Base-by-base conservation (phyloP, 768 basidiomycete genomes). In the Amanita pallidorosea region DNA sequence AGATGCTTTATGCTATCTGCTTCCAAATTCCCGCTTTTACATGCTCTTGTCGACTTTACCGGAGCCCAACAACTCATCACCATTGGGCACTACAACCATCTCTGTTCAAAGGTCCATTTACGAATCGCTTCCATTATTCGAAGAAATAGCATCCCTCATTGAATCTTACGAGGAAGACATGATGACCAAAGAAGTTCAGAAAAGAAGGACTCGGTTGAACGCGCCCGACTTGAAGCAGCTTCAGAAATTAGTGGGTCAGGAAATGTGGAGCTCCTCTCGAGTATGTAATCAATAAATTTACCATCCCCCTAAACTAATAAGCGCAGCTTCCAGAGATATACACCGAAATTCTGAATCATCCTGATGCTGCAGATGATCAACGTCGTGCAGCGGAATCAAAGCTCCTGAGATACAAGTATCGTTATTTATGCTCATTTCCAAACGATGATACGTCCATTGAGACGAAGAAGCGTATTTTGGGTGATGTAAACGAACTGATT, bases 311-410 rank as follows among this genome's bases (percentile, higher is more conserved):
- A 45, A 52, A 59, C 2, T 62, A 35, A 46, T 5, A 17, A 34
- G 11, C 36, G 43, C n/a, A 88, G 85, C 67, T 95, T 29, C 87
- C 87, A 1, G 60, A 54, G 1, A 65, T 93, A 25, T 95, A 93
- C 56, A 70, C 80, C 29, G 85, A 91, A 56, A 68, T 94, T n/a
- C 65, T 93, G 29, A 83, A 82, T 53, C 92, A 95, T 57, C 87
- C 85, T 0, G 71, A 74, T 55, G 85, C 92, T 0, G 70, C 81
- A 0, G 90, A 94, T 57, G 80, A 83, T 5, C 67, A 88, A n/a
- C 83, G 91, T n/a, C 73, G 86, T 9, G 64, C 69, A 42, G 83
- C 80, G 1, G 94, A 97, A 60, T 68, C 78, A 23, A 92, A 88
- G 55, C 71, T 93, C 7, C 68, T 95, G 34, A 69, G 73, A 17